Percentiles rank a stretch among this genome's conserved stretches.
phyloP scores from a whole-genome alignment of 1,139 yeast species.

The Yamadazyma conglobata region DNA sequence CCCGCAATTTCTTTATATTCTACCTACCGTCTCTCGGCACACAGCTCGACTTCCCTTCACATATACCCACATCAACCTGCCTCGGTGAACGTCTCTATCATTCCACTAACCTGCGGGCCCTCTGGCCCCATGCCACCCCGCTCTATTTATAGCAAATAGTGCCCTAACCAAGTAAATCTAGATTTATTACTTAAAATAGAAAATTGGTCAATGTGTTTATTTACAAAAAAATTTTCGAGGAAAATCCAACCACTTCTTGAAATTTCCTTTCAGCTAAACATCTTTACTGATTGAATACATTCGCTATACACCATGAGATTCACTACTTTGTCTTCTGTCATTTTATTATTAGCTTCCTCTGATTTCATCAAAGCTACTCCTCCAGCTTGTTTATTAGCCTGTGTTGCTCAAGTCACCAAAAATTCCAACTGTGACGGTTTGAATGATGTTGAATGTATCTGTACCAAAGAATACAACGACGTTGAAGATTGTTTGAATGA shows the following conservation, averaged over 20 bases:
- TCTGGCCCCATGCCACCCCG: no score
- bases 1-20: no score
- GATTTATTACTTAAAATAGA: slow-evolving; percentile 10
- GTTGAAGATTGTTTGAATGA: slow-evolving; percentile 58
- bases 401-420: slow-evolving; percentile 70
- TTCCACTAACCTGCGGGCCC: no score
- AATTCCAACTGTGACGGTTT: slow-evolving; percentile 52
- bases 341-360: slow-evolving; percentile 39
- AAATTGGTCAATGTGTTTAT: slow-evolving; percentile 5
- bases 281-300: no score
- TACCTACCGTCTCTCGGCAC: no score
- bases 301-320: slow-evolving; percentile 8
- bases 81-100: no score
- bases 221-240: slow-evolving; percentile 6
- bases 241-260: slow-evolving; percentile 1
- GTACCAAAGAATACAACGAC: slow-evolving; percentile 48
- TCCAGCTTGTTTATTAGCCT: slow-evolving; percentile 86
- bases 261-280: no score
- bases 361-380: slow-evolving; percentile 69
- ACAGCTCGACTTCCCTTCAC: no score
- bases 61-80: no score
- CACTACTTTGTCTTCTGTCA: slow-evolving; percentile 10
- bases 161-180: no score
- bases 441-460: slow-evolving; percentile 63
- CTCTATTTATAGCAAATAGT: no score